Evolutionary conservation across 805 yeast species (phyloP).

Genomic region (Pichia membranifaciens): DNA sequence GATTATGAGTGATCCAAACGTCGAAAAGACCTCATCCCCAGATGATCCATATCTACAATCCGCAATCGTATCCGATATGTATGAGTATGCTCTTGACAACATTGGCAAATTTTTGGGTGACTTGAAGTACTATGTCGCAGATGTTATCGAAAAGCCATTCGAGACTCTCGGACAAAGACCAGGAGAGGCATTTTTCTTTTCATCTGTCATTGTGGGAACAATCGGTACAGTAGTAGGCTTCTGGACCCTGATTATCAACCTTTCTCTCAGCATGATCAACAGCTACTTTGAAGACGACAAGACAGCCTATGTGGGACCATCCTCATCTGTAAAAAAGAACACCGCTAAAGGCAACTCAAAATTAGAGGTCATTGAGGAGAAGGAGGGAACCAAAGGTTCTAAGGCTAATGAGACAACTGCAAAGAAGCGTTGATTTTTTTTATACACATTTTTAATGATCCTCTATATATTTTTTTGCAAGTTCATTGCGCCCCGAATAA

Average conservation of each 20-base stretch:
- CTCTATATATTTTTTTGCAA: conserved; percentile 8
- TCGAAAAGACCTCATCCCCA: conserved; percentile 37
- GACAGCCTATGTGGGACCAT: conserved; percentile 5
- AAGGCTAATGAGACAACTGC: conserved; percentile 27
- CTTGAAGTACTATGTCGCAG: conserved; percentile 25
- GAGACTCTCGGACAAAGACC: conserved; percentile 41
- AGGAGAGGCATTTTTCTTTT: conserved; percentile 43
- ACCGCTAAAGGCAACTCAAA: background rate
- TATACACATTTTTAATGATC: background rate
- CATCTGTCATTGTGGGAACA: conserved; percentile 35
- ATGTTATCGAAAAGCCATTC: conserved; percentile 41
- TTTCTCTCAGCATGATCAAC: conserved; percentile 23
- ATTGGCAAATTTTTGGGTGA: conserved; percentile 16
- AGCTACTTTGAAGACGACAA: conserved; percentile 8
- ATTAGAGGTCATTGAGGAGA: conserved; percentile 16
- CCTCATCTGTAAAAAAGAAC: background rate
- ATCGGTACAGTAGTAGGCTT: conserved; percentile 39
- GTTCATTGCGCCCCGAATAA: conserved; percentile 16
- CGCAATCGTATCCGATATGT: conserved; percentile 13
- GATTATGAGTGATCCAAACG: conserved; percentile 37
- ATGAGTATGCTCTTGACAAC: conserved; percentile 14
- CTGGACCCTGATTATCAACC: conserved; percentile 33
- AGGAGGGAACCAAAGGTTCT: conserved; percentile 20
- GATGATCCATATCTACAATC: conserved; percentile 16
- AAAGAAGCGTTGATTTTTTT: conserved; percentile 18